Conservation (phyloP, 2,329 filamentous ascomycete species). For the Neofusicoccum ribis region DNA sequence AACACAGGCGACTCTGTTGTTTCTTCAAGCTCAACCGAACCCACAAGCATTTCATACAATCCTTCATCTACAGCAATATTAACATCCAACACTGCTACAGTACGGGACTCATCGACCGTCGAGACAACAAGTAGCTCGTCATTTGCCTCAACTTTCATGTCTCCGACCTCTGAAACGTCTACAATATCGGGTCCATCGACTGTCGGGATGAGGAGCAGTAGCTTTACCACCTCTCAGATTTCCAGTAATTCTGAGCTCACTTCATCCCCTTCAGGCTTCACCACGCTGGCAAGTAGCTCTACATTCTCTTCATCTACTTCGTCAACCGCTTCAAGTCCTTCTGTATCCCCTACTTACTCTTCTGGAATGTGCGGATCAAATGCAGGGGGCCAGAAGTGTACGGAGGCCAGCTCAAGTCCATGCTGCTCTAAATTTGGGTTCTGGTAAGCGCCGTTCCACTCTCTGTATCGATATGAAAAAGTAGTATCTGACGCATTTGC, state of each 20-base stretch:
- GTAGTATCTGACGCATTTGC: neutral
- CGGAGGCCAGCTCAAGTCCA: neutral
- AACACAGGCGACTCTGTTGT: no score
- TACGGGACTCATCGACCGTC: no score
- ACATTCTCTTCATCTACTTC: neutral
- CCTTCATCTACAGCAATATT: no score
- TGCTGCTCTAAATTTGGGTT: constrained; percentile 8
- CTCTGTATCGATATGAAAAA: no score
- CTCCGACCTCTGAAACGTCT: no score
- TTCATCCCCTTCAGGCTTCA: neutral
- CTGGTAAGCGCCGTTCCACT: neutral
- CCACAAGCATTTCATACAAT: no score
- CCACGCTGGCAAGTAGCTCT: neutral
- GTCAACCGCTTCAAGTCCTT: neutral
- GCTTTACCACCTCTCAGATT: neutral
- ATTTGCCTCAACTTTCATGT: no score
- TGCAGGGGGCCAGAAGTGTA: neutral
- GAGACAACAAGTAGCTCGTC: no score
- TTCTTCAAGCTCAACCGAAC: no score
- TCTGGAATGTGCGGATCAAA: neutral
- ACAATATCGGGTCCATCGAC: no score
- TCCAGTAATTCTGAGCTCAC: neutral
- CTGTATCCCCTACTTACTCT: neutral
- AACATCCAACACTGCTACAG: no score
- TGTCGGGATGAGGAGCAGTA: no score